Evolutionary conservation across 2,329 filamentous ascomycete genomes (phyloP).

Genomic region (Ophiocordyceps camponoti-saundersi): DNA sequence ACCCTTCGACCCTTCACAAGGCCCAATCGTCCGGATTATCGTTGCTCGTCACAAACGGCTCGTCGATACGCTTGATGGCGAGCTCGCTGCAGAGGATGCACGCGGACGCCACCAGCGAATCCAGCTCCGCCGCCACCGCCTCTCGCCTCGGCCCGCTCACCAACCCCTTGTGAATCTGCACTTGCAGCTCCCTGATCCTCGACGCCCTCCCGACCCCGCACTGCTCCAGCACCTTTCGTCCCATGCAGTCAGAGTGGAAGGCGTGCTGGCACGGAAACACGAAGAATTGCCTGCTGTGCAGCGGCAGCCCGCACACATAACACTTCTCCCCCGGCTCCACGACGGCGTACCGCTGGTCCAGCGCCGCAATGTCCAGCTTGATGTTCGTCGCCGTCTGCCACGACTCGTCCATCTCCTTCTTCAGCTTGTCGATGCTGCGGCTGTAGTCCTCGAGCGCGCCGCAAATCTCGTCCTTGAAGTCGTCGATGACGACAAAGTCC

Average conservation of each 20-base stretch:
- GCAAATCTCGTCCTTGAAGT: constrained; percentile 98
- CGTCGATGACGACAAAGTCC: constrained; percentile 95
- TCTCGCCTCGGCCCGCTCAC: constrained; percentile 58
- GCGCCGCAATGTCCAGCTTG: constrained; percentile 67
- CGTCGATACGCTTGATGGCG: constrained; percentile 85
- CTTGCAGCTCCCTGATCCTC: constrained; percentile 72
- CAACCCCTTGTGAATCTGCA: constrained; percentile 62
- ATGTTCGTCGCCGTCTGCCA: constrained; percentile 81
- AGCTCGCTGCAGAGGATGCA: constrained; percentile 92
- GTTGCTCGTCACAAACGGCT: constrained; percentile 63
- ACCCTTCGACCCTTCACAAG: constrained; percentile 19
- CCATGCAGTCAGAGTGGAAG: constrained; percentile 91
- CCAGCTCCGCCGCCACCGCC: constrained; percentile 71
- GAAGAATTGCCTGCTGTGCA: constrained; percentile 87
- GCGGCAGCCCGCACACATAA: constrained; percentile 69
- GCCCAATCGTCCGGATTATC: constrained; percentile 75
- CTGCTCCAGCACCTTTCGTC: constrained; percentile 68
- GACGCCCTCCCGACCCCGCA: constrained; percentile 59
- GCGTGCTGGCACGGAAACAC: constrained; percentile 97
- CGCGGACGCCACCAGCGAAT: constrained; percentile 75
- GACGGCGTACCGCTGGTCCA: constrained; percentile 85
- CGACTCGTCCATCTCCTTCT: constrained; percentile 90
- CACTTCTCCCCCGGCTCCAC: constrained; percentile 93
- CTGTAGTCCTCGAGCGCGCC: constrained; percentile 84
- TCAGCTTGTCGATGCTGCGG: constrained; percentile 73